phyloP scores from a whole-genome alignment of 1,284 basidiomycete species.

The Microbotryum saponariae region DNA sequence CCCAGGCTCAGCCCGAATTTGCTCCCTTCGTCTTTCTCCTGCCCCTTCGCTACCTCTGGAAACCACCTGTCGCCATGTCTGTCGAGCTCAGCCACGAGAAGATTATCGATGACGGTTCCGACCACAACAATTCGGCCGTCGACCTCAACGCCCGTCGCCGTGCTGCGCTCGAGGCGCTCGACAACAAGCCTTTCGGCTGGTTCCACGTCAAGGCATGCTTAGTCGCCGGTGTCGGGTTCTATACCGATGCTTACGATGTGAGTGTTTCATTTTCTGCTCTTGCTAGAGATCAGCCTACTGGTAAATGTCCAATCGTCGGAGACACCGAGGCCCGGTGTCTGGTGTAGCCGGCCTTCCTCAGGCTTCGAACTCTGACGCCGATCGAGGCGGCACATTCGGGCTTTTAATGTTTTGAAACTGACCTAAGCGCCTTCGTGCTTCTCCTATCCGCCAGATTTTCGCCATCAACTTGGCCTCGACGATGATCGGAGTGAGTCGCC shows the following conservation, averaged over 20 bases:
- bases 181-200: constrained; percentile 57
- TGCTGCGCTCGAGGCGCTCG: constrained; percentile 65
- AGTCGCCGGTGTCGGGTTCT: constrained; percentile 72
- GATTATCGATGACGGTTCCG: neutral
- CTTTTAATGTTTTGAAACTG: no score
- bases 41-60: neutral
- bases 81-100: neutral
- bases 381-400: no score
- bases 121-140: neutral
- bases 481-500: constrained; percentile 51
- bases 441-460: constrained; percentile 51
- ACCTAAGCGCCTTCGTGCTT: no score
- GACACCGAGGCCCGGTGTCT: no score
- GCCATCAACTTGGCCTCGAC: constrained; percentile 68
- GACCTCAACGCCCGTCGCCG: constrained; percentile 48
- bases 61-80: neutral
- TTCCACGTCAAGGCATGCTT: constrained; percentile 62
- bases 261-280: neutral
- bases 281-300: neutral
- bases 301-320: neutral
- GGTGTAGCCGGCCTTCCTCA: no score
- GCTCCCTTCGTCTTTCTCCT: neutral
- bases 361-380: no score
- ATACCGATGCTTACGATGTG: constrained; percentile 64
- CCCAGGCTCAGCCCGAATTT: neutral